phyloP scores from a whole-genome alignment of 106 monocot genomes.

The Dioscorea dumetorum region DNA sequence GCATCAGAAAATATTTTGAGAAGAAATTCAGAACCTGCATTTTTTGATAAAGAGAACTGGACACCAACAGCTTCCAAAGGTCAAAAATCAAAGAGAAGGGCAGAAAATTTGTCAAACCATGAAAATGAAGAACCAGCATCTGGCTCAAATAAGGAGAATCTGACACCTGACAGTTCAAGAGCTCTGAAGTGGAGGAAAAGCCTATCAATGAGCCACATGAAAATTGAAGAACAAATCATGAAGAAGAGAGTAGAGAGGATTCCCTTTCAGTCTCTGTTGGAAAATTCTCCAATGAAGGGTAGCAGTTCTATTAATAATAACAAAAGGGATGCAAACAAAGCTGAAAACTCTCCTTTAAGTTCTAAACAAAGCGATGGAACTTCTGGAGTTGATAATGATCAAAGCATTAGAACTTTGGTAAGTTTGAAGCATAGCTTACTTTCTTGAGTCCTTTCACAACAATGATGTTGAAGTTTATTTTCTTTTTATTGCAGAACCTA shows the following conservation, averaged over 20 bases:
- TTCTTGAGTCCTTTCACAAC: not conserved
- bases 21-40: not conserved
- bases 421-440: not conserved
- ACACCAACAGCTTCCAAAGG: constrained; percentile 11
- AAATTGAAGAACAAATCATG: constrained; percentile 19
- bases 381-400: not conserved
- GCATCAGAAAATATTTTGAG: too few species aligned
- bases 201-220: constrained; percentile 2
- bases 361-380: not conserved
- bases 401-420: constrained; percentile 1
- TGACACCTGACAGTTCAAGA: constrained; percentile 18
- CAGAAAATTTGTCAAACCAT: not conserved
- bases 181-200: constrained; percentile 9
- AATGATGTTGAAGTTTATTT: not conserved
- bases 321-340: not conserved
- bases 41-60: constrained; percentile 23
- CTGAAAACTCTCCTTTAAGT: not conserved
- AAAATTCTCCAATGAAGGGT: constrained; percentile 19
- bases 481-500: constrained; percentile 5
- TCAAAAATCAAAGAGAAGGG: not conserved
- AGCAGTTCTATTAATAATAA: not conserved
- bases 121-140: constrained; percentile 11
- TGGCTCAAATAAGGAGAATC: constrained; percentile 36
- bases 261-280: constrained; percentile 27
- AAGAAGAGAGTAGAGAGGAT: constrained; percentile 28